phyloP scores from a whole-genome alignment of 2,329 filamentous ascomycete genomes.

The Colletotrichum plurivorum region DNA sequence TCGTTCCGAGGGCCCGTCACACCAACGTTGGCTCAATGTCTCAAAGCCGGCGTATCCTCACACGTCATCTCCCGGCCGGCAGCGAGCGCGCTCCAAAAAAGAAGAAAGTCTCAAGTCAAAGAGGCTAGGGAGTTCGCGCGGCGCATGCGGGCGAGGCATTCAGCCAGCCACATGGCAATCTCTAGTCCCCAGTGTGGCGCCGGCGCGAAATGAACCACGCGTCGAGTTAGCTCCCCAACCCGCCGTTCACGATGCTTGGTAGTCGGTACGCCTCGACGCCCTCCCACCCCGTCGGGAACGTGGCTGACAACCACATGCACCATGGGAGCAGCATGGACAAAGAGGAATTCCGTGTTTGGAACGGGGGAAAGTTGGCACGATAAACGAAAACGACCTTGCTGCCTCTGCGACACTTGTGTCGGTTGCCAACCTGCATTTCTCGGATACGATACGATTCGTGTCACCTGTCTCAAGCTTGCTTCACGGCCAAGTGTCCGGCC shows the following conservation, averaged over 20 bases:
- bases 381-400: too few relatives aligned
- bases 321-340: too few relatives aligned
- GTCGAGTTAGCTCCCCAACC: background rate
- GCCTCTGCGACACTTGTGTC: too few relatives aligned
- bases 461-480: too few relatives aligned
- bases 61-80: slow-evolving; percentile 3
- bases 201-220: background rate
- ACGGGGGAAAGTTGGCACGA: too few relatives aligned
- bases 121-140: slow-evolving; percentile 6
- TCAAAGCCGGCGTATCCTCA: background rate
- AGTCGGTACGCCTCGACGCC: too few relatives aligned
- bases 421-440: too few relatives aligned
- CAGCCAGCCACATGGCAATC: slow-evolving; percentile 20
- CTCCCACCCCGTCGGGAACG: background rate
- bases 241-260: too few relatives aligned
- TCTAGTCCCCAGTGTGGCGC: background rate
- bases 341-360: too few relatives aligned
- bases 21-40: slow-evolving; percentile 1
- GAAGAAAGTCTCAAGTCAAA: background rate
- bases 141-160: background rate
- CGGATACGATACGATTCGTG: too few relatives aligned
- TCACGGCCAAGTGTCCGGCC: too few relatives aligned
- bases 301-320: background rate
- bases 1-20: background rate
- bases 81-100: background rate